These are phyloP conservation scores for Penicillium sclerotigenum DNA, from an alignment of 2,329 filamentous ascomycete genomes.

Conservation along the genomic window DNA sequence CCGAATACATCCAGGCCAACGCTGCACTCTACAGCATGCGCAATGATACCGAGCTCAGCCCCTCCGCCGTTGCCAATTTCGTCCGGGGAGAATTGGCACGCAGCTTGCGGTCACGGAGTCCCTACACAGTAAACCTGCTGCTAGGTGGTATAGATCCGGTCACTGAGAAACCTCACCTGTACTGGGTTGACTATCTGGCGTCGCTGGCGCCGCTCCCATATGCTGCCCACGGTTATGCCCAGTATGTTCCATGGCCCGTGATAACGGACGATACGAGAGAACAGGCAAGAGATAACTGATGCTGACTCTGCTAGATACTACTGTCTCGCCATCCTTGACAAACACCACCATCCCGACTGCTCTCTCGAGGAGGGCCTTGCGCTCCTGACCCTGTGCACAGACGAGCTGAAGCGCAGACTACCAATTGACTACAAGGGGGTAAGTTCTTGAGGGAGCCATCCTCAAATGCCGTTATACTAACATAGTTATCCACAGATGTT, in stretches of 20 bases:
- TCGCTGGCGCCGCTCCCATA: constrained; percentile 85
- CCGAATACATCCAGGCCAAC: constrained; percentile 98
- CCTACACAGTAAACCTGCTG: constrained; percentile 95
- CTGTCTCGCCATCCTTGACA: constrained; percentile 94
- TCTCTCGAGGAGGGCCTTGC: constrained; percentile 84
- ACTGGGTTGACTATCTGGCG: constrained; percentile 97
- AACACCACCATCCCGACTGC: constrained; percentile 97
- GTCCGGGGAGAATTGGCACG: constrained; percentile 90
- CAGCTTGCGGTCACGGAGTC: constrained; percentile 84
- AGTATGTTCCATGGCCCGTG: constrained; percentile 56
- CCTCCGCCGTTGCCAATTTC: constrained; percentile 84
- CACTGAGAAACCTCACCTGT: constrained; percentile 83
- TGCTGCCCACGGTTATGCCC: constrained; percentile 95
- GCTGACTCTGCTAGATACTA: constrained; percentile 67
- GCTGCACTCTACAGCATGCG: constrained; percentile 98
- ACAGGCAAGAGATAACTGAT: constrained; percentile 1
- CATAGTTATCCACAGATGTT: constrained; percentile 35
- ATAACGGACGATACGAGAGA: not conserved
- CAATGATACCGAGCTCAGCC: constrained; percentile 88
- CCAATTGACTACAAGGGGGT: constrained; percentile 99
- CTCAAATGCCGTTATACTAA: constrained; percentile 6
- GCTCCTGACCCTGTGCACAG: constrained; percentile 89
- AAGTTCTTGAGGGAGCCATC: constrained; percentile 32
- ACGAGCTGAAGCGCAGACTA: constrained; percentile 93
- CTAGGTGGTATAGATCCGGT: constrained; percentile 92